These are phyloP conservation scores for Graphiopsis chlorocephala DNA, from an alignment of 2,329 filamentous ascomycete species.

Conservation along the genomic window DNA sequence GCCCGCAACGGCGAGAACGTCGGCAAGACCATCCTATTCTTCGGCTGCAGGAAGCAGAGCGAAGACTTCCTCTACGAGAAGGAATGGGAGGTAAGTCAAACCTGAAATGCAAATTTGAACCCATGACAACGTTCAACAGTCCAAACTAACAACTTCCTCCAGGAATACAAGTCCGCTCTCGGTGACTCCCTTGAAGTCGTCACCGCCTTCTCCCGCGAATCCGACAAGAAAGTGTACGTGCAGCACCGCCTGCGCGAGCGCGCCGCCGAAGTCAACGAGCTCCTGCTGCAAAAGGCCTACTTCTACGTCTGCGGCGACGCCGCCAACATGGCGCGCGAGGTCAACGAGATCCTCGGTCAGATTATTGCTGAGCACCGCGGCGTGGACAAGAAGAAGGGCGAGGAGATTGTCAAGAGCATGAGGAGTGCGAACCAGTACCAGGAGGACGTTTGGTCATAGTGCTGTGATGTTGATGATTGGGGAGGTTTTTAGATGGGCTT, in stretches of 20 bases:
- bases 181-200: constrained; percentile 88
- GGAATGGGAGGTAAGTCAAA: constrained; percentile 79
- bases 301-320: constrained; percentile 99
- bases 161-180: constrained; percentile 80
- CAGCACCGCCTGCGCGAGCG: constrained; percentile 87
- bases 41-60: constrained; percentile 81
- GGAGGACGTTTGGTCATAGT: constrained; percentile 68
- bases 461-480: background rate
- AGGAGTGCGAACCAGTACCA: constrained; percentile 93
- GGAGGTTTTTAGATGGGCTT: background rate
- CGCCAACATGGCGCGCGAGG: constrained; percentile 66
- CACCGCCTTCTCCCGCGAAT: constrained; percentile 92
- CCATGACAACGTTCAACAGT: too few species aligned
- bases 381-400: constrained; percentile 79
- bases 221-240: constrained; percentile 87
- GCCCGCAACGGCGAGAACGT: constrained; percentile 77
- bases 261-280: constrained; percentile 78
- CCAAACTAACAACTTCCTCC: constrained; percentile 19
- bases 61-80: constrained; percentile 92
- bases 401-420: constrained; percentile 97
- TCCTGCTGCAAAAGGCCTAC: constrained; percentile 82
- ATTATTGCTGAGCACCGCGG: constrained; percentile 83
- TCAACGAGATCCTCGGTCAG: constrained; percentile 71
- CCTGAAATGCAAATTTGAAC: constrained; percentile 12
- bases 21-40: constrained; percentile 87